Base-by-base conservation (phyloP, 2,329 filamentous ascomycete genomes). In the Zopfia rhizophila region DNA sequence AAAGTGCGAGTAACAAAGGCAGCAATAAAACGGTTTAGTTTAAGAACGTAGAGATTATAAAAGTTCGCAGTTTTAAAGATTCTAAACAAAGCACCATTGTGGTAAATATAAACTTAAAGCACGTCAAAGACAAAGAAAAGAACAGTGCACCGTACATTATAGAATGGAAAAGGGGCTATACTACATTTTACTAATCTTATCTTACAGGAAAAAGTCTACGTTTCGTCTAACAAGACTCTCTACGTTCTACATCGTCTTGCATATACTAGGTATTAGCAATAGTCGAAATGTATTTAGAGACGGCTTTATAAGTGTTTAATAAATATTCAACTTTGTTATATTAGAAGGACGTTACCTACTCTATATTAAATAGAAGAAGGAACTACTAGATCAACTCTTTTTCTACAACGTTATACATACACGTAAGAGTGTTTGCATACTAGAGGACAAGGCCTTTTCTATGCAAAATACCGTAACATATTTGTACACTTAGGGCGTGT, bases 61-160 rank as follows among this genome's bases (percentile, higher is more conserved):
- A 58, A 44, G 51, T 58, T 51, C 40, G 45, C 16, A 56, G 49
- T 28, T 3, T 46, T 35, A 25, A 14, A 42, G 44, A 59, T 45
- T 37, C 48, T 24, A 48, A 24, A 5, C 11, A 24, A 36, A 55
- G 51, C 28, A 57, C 49, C 30, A 45, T 61, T 37, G 24, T 53
- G 28, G 56, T 37, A n/a, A 57, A 56, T 39, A 37, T 59, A 5
- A 59, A 59, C 30, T 38, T 59, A 10, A 46, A 57, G 38, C 35
- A 61, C 29, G 28, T 59, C 4, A 59, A 61, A 24, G 57, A 61
- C 24, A 57, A 59, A 31, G 45, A 59, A 17, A 57, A 45, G 32
- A 55, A 39, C 47, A 24, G 38, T 61, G 55, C 25, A 49, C 57
- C 17, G 10, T 6, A 8, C 31, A 10, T n/a, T n/a, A n/a, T n/a